Evolutionary conservation across 495 filamentous ascomycete genomes (phyloP), one percentile per base, ranked within the genome.

Genomic region (Podospora australis): DNA sequence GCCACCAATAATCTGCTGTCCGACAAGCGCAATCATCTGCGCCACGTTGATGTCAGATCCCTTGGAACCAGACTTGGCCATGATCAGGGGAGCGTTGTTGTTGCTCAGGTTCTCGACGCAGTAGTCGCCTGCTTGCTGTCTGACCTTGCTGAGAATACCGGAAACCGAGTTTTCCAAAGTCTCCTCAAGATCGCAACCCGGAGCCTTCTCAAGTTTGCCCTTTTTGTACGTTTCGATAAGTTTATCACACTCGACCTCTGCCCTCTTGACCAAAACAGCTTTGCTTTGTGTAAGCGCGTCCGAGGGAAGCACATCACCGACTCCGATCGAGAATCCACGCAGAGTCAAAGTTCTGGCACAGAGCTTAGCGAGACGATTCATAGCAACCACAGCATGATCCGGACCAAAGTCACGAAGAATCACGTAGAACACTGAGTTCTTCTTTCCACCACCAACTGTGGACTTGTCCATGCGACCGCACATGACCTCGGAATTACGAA

Each of bases 401-500:
- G 91, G 88, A 0, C 94, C 92, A 59, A 83, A 97, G 66, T 98
- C 92, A 65, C 92, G 78, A 51, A 97, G 76, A 56, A 98, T 90
- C 46, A 96, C 86, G 57, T 95, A 98, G 67, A 97, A 98, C 8
- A 98, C 79, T 3, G 88, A 95, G 63, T 95, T 90, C 63, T 98
- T 98, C 71, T 97, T 97, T 58, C 92, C 92, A 10, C 84, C 87
- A 53, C 92, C 92, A 34, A 98, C 86, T 0, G 89, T 95, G 2
- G 87, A 83, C 62, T 98, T 98, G 68, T 98, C 92, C 90, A 98
- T 95, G 28, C 88, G 80, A 56, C 92, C 92, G 59, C 92, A 96
- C 89, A 98, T 96, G 50, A 98, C 82, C 63, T 96, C 92, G 0
- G 90, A 96, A 57, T 97, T 96, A 32, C 92, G 85, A 54, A 98